phyloP scores from a whole-genome alignment of 2,329 filamentous ascomycete genomes.

The Leptosphaerulina australis region DNA sequence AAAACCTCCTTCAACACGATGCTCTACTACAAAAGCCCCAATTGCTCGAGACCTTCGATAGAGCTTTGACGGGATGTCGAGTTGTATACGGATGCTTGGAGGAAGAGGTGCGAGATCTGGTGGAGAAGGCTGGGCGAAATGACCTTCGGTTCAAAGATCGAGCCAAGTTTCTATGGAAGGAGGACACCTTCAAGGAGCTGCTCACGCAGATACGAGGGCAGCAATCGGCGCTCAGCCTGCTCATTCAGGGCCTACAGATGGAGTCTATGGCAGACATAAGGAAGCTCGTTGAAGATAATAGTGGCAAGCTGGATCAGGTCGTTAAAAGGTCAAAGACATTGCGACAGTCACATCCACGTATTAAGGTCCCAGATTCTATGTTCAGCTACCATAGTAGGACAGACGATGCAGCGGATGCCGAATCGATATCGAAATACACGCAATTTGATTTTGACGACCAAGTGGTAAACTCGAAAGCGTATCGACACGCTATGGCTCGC shows the following conservation, averaged over 20 bases:
- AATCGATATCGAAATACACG: constrained; percentile 27
- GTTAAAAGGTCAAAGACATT: constrained; percentile 35
- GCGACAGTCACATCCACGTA: constrained; percentile 34
- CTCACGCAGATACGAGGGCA: constrained; percentile 44
- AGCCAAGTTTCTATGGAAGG: constrained; percentile 40
- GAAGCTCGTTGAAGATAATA: constrained; percentile 39
- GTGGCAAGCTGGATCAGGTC: constrained; percentile 33
- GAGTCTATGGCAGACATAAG: constrained; percentile 44
- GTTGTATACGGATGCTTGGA: constrained; percentile 43
- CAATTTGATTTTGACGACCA: constrained; percentile 45
- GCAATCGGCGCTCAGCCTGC: constrained; percentile 40
- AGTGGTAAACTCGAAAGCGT: constrained; percentile 41
- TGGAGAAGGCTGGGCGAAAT: constrained; percentile 26
- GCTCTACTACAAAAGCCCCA: constrained; percentile 37
- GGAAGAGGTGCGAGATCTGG: constrained; percentile 39
- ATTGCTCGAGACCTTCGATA: constrained; percentile 41
- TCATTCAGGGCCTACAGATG: constrained; percentile 46
- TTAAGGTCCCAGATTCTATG: constrained; percentile 39
- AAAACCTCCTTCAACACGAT: constrained; percentile 37
- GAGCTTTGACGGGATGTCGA: constrained; percentile 41
- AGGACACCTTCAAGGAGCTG: constrained; percentile 44
- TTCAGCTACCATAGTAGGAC: constrained; percentile 17
- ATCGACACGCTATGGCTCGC: constrained; percentile 38
- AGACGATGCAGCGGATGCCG: constrained; percentile 19
- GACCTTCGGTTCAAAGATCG: constrained; percentile 33